These are phyloP conservation scores for Umbilicaria muhlenbergii DNA, from an alignment of 495 filamentous ascomycete species.

Conservation along the genomic window DNA sequence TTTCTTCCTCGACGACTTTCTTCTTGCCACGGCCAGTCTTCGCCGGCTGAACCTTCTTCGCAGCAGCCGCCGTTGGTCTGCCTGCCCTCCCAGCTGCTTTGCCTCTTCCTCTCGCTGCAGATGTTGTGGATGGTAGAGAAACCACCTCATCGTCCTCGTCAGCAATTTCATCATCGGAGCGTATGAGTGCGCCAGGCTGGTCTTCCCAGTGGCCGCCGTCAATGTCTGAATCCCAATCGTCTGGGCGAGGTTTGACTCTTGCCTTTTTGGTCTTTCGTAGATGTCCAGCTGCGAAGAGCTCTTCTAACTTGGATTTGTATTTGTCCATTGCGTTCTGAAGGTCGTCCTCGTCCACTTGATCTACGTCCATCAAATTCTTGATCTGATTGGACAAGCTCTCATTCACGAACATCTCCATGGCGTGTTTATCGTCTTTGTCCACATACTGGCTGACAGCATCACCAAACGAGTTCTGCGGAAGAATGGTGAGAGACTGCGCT, in stretches of 20 bases:
- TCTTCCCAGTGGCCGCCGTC: slow-evolving; percentile 69
- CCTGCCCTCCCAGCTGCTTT: slow-evolving; percentile 26
- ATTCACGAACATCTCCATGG: slow-evolving; percentile 76
- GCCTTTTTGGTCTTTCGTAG: slow-evolving; percentile 32
- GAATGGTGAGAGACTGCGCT: slow-evolving; percentile 72
- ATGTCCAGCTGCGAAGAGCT: slow-evolving; percentile 51
- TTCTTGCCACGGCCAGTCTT: slow-evolving; percentile 31
- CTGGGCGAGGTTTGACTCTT: slow-evolving; percentile 62
- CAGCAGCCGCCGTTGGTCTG: slow-evolving; percentile 21
- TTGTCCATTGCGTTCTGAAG: slow-evolving; percentile 56
- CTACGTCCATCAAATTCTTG: slow-evolving; percentile 50
- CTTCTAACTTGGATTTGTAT: slow-evolving; percentile 53
- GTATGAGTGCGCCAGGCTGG: slow-evolving; percentile 52
- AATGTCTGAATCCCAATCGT: slow-evolving; percentile 70
- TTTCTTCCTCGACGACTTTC: slow-evolving; percentile 39
- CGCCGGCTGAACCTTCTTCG: slow-evolving; percentile 22
- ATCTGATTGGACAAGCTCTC: slow-evolving; percentile 64
- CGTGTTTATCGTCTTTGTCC: slow-evolving; percentile 88
- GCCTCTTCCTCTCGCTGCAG: slow-evolving; percentile 33
- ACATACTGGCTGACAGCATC: slow-evolving; percentile 91
- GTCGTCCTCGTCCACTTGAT: slow-evolving; percentile 51
- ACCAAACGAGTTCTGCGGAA: slow-evolving; percentile 80
- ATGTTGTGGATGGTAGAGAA: slow-evolving; percentile 16
- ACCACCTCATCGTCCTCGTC: slow-evolving; percentile 29
- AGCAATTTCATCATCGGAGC: slow-evolving; percentile 29